Evolutionary conservation across 2,329 filamentous ascomycete genomes (phyloP).

Genomic region (Aquanectria penicillioides): DNA sequence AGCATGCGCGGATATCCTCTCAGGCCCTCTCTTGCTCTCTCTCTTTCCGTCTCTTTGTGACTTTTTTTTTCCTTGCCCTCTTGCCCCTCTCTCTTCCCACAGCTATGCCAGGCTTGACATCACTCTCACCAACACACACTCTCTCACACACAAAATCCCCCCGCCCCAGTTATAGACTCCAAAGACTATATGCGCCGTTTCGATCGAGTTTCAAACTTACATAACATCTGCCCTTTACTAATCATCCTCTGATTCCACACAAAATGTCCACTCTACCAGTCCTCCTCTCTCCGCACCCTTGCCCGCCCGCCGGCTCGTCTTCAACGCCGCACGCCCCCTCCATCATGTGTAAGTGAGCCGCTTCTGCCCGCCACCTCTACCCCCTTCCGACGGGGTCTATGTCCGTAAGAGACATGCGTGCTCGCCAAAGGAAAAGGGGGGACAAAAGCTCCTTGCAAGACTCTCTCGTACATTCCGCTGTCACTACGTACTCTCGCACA

Average conservation of each 20-base stretch:
- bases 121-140: neutral
- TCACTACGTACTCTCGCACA: slow-evolving; percentile 1
- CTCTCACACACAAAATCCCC: no score
- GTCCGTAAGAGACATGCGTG: no score
- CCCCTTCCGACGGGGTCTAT: no score
- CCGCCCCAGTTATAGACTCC: no score
- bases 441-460: neutral
- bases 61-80: neutral
- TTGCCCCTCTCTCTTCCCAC: neutral
- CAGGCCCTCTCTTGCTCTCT: no score
- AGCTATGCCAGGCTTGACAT: neutral
- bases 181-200: no score
- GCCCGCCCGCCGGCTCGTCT: neutral
- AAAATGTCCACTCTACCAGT: neutral
- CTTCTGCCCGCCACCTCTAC: slow-evolving; percentile 14
- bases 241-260: neutral
- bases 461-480: neutral
- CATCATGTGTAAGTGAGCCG: slow-evolving; percentile 15
- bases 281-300: neutral
- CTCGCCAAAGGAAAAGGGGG: no score
- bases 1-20: no score
- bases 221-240: slow-evolving; percentile 1
- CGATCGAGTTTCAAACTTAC: neutral
- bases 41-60: no score
- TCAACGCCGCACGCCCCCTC: slow-evolving; percentile 10